Evolutionary conservation across 805 yeast genomes (phyloP).

Genomic region (Saturnispora ahearnii): DNA sequence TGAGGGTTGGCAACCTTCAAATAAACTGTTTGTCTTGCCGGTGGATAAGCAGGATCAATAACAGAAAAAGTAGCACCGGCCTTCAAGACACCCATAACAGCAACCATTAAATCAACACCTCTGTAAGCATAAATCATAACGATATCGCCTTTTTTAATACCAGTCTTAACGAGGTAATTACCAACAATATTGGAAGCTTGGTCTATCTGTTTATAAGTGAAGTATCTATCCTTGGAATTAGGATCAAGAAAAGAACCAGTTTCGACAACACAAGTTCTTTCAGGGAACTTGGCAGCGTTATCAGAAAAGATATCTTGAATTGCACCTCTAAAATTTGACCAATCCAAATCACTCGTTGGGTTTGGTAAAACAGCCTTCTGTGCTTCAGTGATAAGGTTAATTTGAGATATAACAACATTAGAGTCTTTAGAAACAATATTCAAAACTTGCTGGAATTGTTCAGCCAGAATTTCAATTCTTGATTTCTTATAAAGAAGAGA

Average conservation of each 20-base stretch:
- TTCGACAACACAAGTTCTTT: constrained; percentile 85
- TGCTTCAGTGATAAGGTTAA: constrained; percentile 58
- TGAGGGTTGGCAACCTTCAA: constrained; percentile 87
- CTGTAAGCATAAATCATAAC: constrained; percentile 97
- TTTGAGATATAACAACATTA: constrained; percentile 42
- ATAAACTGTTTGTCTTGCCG: constrained; percentile 92
- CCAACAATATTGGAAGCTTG: constrained; percentile 92
- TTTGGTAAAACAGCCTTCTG: constrained; percentile 66
- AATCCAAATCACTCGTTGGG: constrained; percentile 79
- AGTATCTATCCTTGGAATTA: constrained; percentile 50
- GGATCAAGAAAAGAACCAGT: constrained; percentile 63
- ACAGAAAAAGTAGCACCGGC: constrained; percentile 99
- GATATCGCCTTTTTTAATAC: constrained; percentile 84
- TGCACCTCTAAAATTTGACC: constrained; percentile 89
- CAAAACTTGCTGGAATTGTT: constrained; percentile 58
- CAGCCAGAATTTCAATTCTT: constrained; percentile 60
- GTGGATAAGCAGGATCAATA: constrained; percentile 98
- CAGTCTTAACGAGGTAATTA: constrained; percentile 71
- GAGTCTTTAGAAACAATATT: constrained; percentile 31
- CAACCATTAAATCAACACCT: constrained; percentile 93
- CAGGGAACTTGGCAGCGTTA: constrained; percentile 80
- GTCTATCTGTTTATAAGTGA: constrained; percentile 80
- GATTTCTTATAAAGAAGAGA: constrained; percentile 61
- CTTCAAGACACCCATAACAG: constrained; percentile 95
- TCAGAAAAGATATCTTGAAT: constrained; percentile 91